Conservation (phyloP, 495 filamentous ascomycete genomes). For the Trichoderma erinaceum region DNA sequence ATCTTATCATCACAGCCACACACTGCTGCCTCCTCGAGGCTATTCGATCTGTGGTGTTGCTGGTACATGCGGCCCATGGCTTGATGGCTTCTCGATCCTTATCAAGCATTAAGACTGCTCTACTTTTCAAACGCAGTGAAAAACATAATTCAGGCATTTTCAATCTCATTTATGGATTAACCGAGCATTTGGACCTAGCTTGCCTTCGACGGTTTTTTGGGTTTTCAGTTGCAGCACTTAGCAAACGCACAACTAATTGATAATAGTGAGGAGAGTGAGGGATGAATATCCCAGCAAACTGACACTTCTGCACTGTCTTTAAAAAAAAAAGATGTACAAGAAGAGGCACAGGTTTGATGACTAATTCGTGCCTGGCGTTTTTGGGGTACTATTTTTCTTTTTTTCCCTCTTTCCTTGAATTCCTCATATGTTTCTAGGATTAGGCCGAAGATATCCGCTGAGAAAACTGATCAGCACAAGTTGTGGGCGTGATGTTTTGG, state of each 20-base stretch:
- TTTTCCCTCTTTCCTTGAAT: neutral
- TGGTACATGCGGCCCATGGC: conserved; percentile 73
- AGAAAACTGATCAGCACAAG: neutral
- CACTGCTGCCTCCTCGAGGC: conserved; percentile 81
- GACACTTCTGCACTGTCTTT: neutral
- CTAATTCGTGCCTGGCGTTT: neutral
- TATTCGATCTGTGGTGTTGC: conserved; percentile 84
- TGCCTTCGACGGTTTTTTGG: conserved; percentile 2
- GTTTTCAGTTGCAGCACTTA: neutral
- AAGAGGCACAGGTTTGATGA: neutral
- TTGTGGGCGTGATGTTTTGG: neutral
- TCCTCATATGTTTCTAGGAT: neutral
- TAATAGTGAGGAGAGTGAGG: neutral
- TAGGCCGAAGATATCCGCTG: neutral
- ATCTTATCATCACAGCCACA: conserved; percentile 53
- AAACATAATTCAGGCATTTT: neutral
- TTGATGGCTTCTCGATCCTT: conserved; percentile 86
- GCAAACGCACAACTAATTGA: neutral
- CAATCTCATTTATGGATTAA: conserved; percentile 7
- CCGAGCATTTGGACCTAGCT: conserved; percentile 12
- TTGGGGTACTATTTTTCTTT: neutral
- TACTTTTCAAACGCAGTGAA: neutral
- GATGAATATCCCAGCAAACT: neutral
- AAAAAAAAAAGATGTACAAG: neutral
- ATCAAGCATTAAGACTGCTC: conserved; percentile 54